Conservation (phyloP, 1,284 basidiomycete genomes). For the Trichosporon asahii region DNA sequence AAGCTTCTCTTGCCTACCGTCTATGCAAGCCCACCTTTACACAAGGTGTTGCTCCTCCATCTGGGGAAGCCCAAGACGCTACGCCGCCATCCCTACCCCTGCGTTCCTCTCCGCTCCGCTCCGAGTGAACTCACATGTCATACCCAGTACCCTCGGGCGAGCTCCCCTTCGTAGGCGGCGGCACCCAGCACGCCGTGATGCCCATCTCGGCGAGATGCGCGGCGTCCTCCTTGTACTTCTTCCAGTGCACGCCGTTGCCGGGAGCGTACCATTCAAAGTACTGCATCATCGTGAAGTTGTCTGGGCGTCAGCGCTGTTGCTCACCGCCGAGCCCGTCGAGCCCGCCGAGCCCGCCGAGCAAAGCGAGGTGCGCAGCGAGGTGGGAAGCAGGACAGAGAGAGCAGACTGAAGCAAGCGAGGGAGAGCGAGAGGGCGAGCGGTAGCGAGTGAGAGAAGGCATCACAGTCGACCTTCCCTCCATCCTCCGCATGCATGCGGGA, state of each 20-base stretch:
- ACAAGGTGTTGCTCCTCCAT: too few relatives aligned
- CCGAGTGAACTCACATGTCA: constrained; percentile 50
- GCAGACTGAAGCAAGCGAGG: too few relatives aligned
- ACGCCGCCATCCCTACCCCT: too few relatives aligned
- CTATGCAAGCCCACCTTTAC: too few relatives aligned
- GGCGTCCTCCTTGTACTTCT: constrained; percentile 68
- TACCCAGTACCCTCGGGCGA: constrained; percentile 49
- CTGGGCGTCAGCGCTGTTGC: constrained; percentile 19
- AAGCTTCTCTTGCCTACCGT: too few relatives aligned
- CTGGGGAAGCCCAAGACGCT: too few relatives aligned
- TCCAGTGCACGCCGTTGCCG: constrained; percentile 59
- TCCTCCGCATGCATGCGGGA: too few relatives aligned
- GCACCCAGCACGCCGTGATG: constrained; percentile 71
- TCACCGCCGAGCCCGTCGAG: neutral
- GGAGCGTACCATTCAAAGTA: constrained; percentile 46
- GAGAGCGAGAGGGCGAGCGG: too few relatives aligned
- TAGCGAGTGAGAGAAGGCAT: too few relatives aligned
- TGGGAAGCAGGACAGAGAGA: neutral
- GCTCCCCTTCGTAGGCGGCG: constrained; percentile 51
- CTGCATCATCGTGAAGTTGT: constrained; percentile 51
- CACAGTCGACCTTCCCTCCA: too few relatives aligned
- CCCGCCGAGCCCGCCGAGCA: too few relatives aligned
- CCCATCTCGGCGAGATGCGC: constrained; percentile 70
- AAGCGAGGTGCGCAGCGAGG: neutral
- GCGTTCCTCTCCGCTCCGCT: too few relatives aligned